Conservation (phyloP, 176 grass and related monocot genomes). For the Oryza officinalis region DNA sequence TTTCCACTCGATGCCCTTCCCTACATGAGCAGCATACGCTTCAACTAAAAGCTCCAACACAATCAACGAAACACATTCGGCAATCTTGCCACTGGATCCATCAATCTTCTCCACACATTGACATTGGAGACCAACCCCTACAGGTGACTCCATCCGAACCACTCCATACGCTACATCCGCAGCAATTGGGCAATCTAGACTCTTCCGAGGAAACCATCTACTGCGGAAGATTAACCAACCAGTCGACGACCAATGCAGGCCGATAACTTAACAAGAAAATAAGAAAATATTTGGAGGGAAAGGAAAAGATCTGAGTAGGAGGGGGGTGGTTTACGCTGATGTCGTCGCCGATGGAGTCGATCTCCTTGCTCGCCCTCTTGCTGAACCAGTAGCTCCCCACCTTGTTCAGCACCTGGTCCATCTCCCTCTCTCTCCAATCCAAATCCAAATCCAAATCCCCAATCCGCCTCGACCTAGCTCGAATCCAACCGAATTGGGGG, state of each 20-base stretch:
- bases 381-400: conserved; percentile 93
- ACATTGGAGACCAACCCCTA: not conserved
- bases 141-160: not conserved
- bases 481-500: conserved; percentile 8
- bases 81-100: not conserved
- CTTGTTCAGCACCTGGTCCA: conserved; percentile 96
- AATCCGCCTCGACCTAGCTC: not conserved
- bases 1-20: not conserved
- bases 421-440: conserved; percentile 31
- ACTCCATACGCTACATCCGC: too few species aligned
- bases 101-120: not conserved
- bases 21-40: not conserved
- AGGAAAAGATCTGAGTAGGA: not conserved
- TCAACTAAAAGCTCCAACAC: not conserved
- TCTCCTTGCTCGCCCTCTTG: conserved; percentile 89
- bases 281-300: not conserved
- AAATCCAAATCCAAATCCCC: not conserved
- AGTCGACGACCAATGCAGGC: conserved; percentile 6
- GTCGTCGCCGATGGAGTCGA: conserved; percentile 87
- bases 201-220: not conserved
- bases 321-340: conserved; percentile 55
- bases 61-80: not conserved
- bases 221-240: not conserved
- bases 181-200: too few species aligned
- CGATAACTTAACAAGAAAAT: not conserved